Evolutionary conservation across 2,329 filamentous ascomycete genomes (phyloP).

Genomic region (Talaromyces rugulosus): DNA sequence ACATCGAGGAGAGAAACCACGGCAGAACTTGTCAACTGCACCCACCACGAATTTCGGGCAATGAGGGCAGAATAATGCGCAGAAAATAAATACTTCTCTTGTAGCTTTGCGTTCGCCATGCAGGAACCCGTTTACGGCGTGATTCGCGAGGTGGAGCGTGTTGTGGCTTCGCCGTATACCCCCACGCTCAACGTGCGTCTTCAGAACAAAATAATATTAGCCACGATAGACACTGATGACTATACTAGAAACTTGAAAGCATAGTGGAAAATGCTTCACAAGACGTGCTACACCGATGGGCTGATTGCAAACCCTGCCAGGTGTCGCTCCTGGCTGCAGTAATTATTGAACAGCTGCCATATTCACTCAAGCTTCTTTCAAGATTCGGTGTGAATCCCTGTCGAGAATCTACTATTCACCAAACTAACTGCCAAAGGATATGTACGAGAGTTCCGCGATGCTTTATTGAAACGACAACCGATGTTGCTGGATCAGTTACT

Average conservation of each 20-base stretch:
- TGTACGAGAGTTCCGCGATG: slow-evolving; percentile 27
- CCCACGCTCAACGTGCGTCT: slow-evolving; percentile 45
- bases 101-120: slow-evolving; percentile 18
- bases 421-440: slow-evolving; percentile 20
- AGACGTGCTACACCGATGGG: slow-evolving; percentile 42
- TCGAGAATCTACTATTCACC: not conserved
- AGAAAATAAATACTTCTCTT: not conserved
- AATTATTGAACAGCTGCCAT: slow-evolving; percentile 47
- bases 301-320: slow-evolving; percentile 47
- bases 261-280: slow-evolving; percentile 26
- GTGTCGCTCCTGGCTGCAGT: slow-evolving; percentile 41
- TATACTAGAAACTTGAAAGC: slow-evolving; percentile 27
- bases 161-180: slow-evolving; percentile 48
- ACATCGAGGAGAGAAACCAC: not conserved
- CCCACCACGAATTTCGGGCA: not conserved
- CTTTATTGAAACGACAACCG: slow-evolving; percentile 29
- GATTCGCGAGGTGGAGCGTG: slow-evolving; percentile 41
- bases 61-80: not conserved
- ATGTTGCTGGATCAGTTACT: slow-evolving; percentile 32
- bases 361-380: slow-evolving; percentile 50
- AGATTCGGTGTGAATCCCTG: slow-evolving; percentile 39
- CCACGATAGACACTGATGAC: slow-evolving; percentile 7
- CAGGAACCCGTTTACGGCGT: slow-evolving; percentile 22
- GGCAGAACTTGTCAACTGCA: not conserved
- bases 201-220: not conserved